Percentiles rank a stretch among this genome's conserved stretches.
phyloP scores from a whole-genome alignment of 2,329 filamentous ascomycete species.

The Allantophomopsis cytisporea region DNA sequence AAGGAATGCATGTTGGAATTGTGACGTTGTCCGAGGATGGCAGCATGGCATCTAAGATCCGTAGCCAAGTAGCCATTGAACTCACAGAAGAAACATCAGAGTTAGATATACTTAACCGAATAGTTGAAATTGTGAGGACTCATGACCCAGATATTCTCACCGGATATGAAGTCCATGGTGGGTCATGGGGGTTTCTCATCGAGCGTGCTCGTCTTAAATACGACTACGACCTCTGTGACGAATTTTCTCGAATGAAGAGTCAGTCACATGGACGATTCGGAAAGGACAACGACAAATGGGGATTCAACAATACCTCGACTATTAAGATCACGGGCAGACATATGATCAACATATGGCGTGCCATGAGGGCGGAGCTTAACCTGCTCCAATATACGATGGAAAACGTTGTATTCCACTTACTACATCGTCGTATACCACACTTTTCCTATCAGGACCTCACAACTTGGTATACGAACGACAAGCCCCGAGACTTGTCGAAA shows the following conservation, averaged over 20 bases:
- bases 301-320: slow-evolving; percentile 84
- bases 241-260: slow-evolving; percentile 78
- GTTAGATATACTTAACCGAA: slow-evolving; percentile 69
- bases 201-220: slow-evolving; percentile 78
- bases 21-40: slow-evolving; percentile 55
- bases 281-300: slow-evolving; percentile 81
- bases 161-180: slow-evolving; percentile 86
- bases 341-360: slow-evolving; percentile 94
- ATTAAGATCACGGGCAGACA: slow-evolving; percentile 88
- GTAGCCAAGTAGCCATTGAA: slow-evolving; percentile 45
- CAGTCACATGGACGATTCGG: slow-evolving; percentile 74
- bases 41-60: slow-evolving; percentile 43
- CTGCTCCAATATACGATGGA: slow-evolving; percentile 93
- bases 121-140: slow-evolving; percentile 73
- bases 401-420: slow-evolving; percentile 82
- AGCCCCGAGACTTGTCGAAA: slow-evolving; percentile 56
- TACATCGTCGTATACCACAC: slow-evolving; percentile 79
- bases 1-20: slow-evolving; percentile 52
- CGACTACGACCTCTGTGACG: slow-evolving; percentile 81
- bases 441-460: slow-evolving; percentile 72
- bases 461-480: slow-evolving; percentile 62
- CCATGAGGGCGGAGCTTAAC: slow-evolving; percentile 87
- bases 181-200: slow-evolving; percentile 91
- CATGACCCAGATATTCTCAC: slow-evolving; percentile 88
- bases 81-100: slow-evolving; percentile 68